phyloP scores from a whole-genome alignment of 495 filamentous ascomycete species.

The Podospora sp. region DNA sequence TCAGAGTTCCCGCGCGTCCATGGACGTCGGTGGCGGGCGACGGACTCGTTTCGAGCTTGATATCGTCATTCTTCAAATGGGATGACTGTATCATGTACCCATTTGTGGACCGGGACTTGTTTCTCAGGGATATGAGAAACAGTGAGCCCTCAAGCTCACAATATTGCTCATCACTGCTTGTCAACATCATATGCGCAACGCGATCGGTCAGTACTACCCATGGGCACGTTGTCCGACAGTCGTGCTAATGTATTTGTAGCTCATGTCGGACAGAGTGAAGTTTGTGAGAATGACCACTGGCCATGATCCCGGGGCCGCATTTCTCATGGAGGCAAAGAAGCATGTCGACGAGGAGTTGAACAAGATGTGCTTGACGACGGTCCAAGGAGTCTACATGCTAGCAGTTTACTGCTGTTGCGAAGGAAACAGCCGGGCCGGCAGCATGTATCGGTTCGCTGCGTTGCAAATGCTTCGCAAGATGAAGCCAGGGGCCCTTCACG shows the following conservation, averaged over 20 bases:
- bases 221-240: no score
- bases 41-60: slow-evolving; percentile 56
- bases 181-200: slow-evolving; percentile 54
- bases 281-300: not conserved
- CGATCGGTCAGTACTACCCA: slow-evolving; percentile 43
- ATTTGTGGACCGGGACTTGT: slow-evolving; percentile 54
- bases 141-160: slow-evolving; percentile 27
- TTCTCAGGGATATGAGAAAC: slow-evolving; percentile 49
- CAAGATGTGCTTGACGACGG: slow-evolving; percentile 15
- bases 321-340: slow-evolving; percentile 24
- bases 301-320: slow-evolving; percentile 16
- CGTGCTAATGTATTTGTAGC: no score
- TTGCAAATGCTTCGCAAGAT: slow-evolving; percentile 26
- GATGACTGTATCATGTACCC: slow-evolving; percentile 43
- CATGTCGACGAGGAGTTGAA: slow-evolving; percentile 16
- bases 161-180: slow-evolving; percentile 57
- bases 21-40: slow-evolving; percentile 56
- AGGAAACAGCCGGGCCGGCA: slow-evolving; percentile 23
- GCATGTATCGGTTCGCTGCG: slow-evolving; percentile 26
- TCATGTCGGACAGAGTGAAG: slow-evolving; percentile 21
- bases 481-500: no score
- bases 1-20: slow-evolving; percentile 49
- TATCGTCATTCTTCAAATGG: slow-evolving; percentile 59
- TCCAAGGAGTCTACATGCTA: slow-evolving; percentile 23
- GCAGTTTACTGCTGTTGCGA: slow-evolving; percentile 17